Evolutionary conservation across 169 alveolate genomes (phyloP).

Genomic region (Plasmodium adleri): DNA sequence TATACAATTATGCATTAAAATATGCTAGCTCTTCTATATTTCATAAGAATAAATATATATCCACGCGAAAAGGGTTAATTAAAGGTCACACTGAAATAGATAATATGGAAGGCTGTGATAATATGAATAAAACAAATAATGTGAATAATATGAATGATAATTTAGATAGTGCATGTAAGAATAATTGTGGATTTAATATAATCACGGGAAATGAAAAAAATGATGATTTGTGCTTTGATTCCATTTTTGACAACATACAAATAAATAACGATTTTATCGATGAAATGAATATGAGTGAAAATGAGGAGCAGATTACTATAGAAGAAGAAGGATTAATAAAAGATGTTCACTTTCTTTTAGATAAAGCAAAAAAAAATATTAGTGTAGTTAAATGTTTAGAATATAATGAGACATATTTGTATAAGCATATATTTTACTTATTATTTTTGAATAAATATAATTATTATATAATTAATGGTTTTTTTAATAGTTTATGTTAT

Average conservation of each 20-base stretch:
- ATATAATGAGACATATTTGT: slow-evolving; percentile 52
- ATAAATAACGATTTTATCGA: slow-evolving; percentile 67
- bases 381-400: slow-evolving; percentile 73
- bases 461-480: slow-evolving; percentile 48
- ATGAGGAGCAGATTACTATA: slow-evolving; percentile 37
- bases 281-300: slow-evolving; percentile 65
- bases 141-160: neutral
- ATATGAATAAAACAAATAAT: neutral
- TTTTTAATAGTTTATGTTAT: slow-evolving; percentile 61
- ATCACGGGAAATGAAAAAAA: neutral
- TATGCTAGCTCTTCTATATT: slow-evolving; percentile 72
- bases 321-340: slow-evolving; percentile 64
- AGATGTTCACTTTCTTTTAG: slow-evolving; percentile 55
- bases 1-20: slow-evolving; percentile 65
- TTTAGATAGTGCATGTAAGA: too few relatives aligned
- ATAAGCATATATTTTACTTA: slow-evolving; percentile 51
- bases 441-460: slow-evolving; percentile 65
- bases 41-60: slow-evolving; percentile 56
- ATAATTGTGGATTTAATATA: neutral
- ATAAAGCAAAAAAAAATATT: slow-evolving; percentile 72
- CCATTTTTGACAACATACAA: slow-evolving; percentile 28
- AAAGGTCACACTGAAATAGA: neutral
- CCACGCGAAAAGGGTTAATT: slow-evolving; percentile 58
- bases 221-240: neutral
- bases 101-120: neutral